phyloP scores from a whole-genome alignment of 192 early-diverging fungal species.

The Borealophlyctis nickersoniae region DNA sequence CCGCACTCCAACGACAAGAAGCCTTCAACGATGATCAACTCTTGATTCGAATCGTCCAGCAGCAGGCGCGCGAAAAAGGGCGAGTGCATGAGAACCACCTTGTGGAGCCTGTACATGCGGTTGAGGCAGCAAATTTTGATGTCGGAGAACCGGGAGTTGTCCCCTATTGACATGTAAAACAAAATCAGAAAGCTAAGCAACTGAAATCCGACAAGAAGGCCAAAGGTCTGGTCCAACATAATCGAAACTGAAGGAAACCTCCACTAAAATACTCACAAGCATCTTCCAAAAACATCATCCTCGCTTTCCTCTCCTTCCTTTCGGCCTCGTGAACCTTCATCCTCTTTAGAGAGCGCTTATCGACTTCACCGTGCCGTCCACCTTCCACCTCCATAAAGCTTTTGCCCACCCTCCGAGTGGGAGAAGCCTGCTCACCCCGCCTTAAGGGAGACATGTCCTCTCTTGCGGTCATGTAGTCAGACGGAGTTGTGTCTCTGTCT shows the following conservation, averaged over 20 bases:
- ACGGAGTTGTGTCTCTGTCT: too few species aligned
- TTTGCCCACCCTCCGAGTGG: too few species aligned
- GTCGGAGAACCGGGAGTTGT: conserved; percentile 20
- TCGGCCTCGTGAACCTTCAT: too few species aligned
- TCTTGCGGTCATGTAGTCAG: too few species aligned
- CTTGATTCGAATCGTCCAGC: conserved; percentile 11
- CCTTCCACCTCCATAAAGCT: too few species aligned
- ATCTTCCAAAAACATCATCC: background rate
- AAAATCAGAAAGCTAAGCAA: too few species aligned
- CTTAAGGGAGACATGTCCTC: too few species aligned
- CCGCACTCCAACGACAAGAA: conserved; percentile 15
- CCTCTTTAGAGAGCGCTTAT: background rate
- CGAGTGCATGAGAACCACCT: conserved; percentile 24
- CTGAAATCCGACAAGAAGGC: too few species aligned
- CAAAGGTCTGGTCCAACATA: too few species aligned
- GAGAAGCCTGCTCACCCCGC: too few species aligned
- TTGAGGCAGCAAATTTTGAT: conserved; percentile 14
- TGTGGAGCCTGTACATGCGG: conserved; percentile 24
- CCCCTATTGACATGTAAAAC: background rate
- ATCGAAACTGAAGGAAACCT: background rate
- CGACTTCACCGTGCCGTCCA: background rate
- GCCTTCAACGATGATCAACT: conserved; percentile 18
- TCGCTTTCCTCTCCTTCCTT: background rate
- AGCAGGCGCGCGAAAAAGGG: conserved; percentile 27
- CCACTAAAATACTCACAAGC: background rate